These are phyloP conservation scores for Lanmaoa rubissima DNA, from an alignment of 768 basidiomycete genomes.

Conservation along the genomic window DNA sequence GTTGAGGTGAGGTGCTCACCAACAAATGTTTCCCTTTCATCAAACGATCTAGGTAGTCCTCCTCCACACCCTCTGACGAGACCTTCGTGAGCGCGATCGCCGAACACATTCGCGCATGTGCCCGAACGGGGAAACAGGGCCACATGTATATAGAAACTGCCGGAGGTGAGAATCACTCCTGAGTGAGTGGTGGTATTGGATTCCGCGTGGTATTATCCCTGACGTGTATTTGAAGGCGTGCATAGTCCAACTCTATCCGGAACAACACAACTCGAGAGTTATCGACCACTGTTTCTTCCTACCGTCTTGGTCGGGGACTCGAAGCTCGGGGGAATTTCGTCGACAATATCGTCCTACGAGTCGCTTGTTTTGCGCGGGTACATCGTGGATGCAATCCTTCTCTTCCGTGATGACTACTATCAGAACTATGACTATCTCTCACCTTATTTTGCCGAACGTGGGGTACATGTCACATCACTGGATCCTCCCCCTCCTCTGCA, in stretches of 20 bases:
- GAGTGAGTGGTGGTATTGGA: conserved; percentile 5
- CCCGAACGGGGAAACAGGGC: conserved; percentile 33
- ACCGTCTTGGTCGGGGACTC: conserved; percentile 86
- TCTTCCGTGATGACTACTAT: conserved; percentile 87
- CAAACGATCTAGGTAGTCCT: conserved; percentile 18
- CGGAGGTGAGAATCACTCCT: conserved; percentile 67
- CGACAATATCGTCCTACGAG: conserved; percentile 91
- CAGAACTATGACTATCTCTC: conserved; percentile 81
- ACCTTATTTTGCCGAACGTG: conserved; percentile 76
- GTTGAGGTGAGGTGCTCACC: conserved; percentile 26
- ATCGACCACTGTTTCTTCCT: conserved; percentile 84
- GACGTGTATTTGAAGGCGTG: conserved; percentile 56
- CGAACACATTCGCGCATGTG: conserved; percentile 56
- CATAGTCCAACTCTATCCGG: conserved; percentile 88
- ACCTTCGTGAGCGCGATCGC: conserved; percentile 66
- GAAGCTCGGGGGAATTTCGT: conserved; percentile 90
- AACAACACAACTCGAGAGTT: conserved; percentile 79
- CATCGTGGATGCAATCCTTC: conserved; percentile 76
- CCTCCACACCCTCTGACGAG: conserved; percentile 53
- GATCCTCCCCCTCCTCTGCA: conserved; percentile 56
- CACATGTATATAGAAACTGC: conserved; percentile 92
- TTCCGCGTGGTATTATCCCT: not conserved
- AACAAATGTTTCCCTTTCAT: conserved; percentile 1
- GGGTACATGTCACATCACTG: conserved; percentile 52
- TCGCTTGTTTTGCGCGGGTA: conserved; percentile 89